phyloP scores from a whole-genome alignment of 208 protist species.

The Trypanosoma brucei region DNA sequence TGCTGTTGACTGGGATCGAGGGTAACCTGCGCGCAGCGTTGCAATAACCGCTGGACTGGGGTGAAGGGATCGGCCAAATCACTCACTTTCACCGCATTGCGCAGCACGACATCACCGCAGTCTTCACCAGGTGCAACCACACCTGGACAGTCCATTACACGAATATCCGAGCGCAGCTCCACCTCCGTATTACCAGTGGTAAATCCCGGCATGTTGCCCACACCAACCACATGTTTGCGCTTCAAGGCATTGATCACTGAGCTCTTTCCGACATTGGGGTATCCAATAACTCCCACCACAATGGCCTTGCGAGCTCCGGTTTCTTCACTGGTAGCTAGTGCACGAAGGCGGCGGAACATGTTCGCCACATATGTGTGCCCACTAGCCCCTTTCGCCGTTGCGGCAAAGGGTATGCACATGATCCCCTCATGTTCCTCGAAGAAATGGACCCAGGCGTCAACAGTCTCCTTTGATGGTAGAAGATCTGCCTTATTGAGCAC shows the following conservation, averaged over 20 bases:
- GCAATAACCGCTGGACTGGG: slow-evolving; percentile 88
- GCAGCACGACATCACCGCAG: slow-evolving; percentile 91
- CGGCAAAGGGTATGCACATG: slow-evolving; percentile 81
- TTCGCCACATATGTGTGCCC: slow-evolving; percentile 61
- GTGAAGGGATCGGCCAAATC: slow-evolving; percentile 90
- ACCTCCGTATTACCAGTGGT: slow-evolving; percentile 94
- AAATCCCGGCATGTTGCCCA: slow-evolving; percentile 93
- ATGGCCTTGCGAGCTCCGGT: slow-evolving; percentile 86
- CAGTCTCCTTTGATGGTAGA: slow-evolving; percentile 90
- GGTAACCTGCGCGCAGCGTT: slow-evolving; percentile 59
- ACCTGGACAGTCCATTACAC: slow-evolving; percentile 96
- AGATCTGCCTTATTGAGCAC: slow-evolving; percentile 98
- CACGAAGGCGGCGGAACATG: slow-evolving; percentile 91
- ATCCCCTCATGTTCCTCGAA: slow-evolving; percentile 80
- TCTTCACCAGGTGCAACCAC: slow-evolving; percentile 90
- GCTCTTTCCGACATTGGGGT: slow-evolving; percentile 98
- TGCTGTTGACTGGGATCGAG: slow-evolving; percentile 17
- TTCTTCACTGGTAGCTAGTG: slow-evolving; percentile 71
- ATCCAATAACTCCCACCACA: slow-evolving; percentile 96
- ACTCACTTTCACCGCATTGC: slow-evolving; percentile 94
- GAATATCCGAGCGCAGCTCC: slow-evolving; percentile 94
- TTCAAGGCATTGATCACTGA: slow-evolving; percentile 98
- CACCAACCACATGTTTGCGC: slow-evolving; percentile 84
- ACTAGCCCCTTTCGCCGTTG: slow-evolving; percentile 68
- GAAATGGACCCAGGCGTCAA: slow-evolving; percentile 81